phyloP scores from a whole-genome alignment of 495 filamentous ascomycete genomes.

The Achaetomiella virescens region DNA sequence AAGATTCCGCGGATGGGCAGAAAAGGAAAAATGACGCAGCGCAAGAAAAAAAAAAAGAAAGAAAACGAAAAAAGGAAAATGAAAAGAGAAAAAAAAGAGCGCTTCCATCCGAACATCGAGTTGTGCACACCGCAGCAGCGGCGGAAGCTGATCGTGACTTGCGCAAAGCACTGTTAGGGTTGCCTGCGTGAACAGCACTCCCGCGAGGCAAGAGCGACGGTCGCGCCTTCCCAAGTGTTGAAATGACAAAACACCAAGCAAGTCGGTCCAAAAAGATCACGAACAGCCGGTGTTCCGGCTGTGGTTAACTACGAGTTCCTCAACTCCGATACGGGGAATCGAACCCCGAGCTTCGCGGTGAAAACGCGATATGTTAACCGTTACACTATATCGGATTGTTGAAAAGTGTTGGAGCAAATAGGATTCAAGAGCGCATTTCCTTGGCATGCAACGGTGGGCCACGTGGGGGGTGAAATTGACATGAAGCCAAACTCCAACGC shows the following conservation, averaged over 20 bases:
- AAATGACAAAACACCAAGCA: conserved; percentile 5
- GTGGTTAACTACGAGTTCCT: not conserved
- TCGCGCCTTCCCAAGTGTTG: not conserved
- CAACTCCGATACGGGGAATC: conserved; percentile 45
- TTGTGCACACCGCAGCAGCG: no score
- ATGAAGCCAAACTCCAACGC: not conserved
- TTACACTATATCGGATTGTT: conserved; percentile 42
- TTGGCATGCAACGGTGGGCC: not conserved
- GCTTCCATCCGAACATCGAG: no score
- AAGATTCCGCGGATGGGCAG: no score
- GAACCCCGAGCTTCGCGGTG: conserved; percentile 48
- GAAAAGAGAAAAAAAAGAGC: no score
- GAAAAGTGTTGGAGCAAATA: not conserved
- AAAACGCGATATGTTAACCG: conserved; percentile 46
- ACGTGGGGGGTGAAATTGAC: no score
- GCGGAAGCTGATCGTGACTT: no score
- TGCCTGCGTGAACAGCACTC: no score
- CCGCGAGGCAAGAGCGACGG: no score
- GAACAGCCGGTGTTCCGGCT: not conserved
- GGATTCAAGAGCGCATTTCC: not conserved
- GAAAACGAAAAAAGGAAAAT: no score
- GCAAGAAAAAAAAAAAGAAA: no score
- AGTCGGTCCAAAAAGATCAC: not conserved
- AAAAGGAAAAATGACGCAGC: no score
- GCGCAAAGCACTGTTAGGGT: no score